Evolutionary conservation across 441 rosid genomes (phyloP).

Genomic region (Jatropha podagrica): DNA sequence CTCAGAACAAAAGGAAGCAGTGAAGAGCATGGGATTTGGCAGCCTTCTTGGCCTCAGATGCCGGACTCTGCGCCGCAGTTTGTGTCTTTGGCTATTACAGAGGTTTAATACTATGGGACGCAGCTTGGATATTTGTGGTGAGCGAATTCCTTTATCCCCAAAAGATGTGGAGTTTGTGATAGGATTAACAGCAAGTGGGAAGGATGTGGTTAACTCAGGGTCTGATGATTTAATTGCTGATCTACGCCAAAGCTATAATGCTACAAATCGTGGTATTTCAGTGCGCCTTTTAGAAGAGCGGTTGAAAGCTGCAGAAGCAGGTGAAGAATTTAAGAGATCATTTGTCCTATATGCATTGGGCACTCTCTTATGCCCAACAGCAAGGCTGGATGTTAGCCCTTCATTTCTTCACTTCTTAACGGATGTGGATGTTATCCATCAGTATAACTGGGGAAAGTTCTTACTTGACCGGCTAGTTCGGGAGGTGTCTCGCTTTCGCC

Average conservation of each 20-base stretch:
- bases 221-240: conserved; percentile 44
- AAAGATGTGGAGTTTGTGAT: conserved; percentile 48
- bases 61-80: conserved; percentile 46
- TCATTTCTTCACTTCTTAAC: conserved; percentile 51
- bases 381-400: conserved; percentile 51
- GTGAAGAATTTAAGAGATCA: conserved; percentile 49
- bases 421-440: conserved; percentile 43
- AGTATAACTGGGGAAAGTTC: conserved; percentile 51
- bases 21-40: conserved; percentile 49
- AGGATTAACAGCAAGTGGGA: conserved; percentile 47
- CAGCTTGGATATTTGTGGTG: conserved; percentile 45
- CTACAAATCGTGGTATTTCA: conserved; percentile 50
- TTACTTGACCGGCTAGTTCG: conserved; percentile 48
- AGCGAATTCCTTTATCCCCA: conserved; percentile 38
- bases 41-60: conserved; percentile 44
- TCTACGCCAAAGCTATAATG: conserved; percentile 42
- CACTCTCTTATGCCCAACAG: conserved; percentile 48
- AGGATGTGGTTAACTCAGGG: conserved; percentile 54
- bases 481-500: conserved; percentile 46
- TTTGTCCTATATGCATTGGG: conserved; percentile 48
- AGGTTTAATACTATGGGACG: conserved; percentile 37
- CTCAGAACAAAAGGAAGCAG: conserved; percentile 39
- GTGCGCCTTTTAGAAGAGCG: conserved; percentile 47
- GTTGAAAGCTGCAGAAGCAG: conserved; percentile 40
- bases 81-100: conserved; percentile 53